Conservation (phyloP, 169 alveolate species). For the Miamiensis avidus region DNA sequence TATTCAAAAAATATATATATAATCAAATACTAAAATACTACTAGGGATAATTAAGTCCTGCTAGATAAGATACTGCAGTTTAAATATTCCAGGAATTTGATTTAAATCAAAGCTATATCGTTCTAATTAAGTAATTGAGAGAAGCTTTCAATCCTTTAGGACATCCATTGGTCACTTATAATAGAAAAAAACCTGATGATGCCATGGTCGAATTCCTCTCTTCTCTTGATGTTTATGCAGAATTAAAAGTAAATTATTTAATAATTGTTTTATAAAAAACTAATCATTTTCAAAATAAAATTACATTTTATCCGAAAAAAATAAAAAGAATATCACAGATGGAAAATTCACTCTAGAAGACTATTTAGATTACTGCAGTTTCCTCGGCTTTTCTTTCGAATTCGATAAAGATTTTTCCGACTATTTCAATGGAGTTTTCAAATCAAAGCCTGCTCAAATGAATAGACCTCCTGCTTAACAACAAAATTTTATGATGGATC, state of each 20-base stretch:
- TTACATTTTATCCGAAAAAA: no score
- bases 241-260: not conserved
- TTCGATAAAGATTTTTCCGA: not conserved
- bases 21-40: no score
- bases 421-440: not conserved
- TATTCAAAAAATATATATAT: no score
- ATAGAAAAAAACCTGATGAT: not conserved
- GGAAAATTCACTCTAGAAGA: not conserved
- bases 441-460: not conserved
- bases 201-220: not conserved
- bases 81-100: not conserved
- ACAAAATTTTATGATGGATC: not conserved
- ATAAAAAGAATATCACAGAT: not conserved
- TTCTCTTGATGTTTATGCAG: not conserved
- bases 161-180: not conserved
- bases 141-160: not conserved
- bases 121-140: not conserved
- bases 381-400: not conserved
- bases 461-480: not conserved
- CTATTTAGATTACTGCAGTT: not conserved
- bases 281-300: no score
- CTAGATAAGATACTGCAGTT: not conserved
- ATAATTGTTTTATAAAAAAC: no score
- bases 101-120: no score
- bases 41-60: not conserved